These are phyloP conservation scores for Fusarium succisae DNA, from an alignment of 2,329 filamentous ascomycete species.

Conservation along the genomic window DNA sequence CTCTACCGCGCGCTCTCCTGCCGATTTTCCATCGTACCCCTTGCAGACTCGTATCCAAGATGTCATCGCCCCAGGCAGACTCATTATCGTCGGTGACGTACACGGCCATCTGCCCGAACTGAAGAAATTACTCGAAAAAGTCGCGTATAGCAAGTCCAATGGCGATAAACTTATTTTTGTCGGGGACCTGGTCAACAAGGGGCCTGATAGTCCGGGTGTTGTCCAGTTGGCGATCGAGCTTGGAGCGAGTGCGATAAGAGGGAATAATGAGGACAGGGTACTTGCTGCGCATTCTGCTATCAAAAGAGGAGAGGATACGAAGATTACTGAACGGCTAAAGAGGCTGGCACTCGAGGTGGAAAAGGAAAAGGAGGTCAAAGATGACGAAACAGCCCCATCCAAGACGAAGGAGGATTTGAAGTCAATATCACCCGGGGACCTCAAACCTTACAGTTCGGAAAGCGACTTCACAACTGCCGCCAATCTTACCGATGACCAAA, in stretches of 20 bases:
- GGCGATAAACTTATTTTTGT: slow-evolving; percentile 76
- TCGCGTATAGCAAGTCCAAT: slow-evolving; percentile 62
- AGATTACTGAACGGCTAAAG: neutral
- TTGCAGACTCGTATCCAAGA: neutral
- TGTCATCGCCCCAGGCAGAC: neutral
- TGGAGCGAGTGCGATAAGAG: slow-evolving; percentile 79
- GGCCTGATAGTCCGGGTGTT: slow-evolving; percentile 80
- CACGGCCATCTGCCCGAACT: slow-evolving; percentile 81
- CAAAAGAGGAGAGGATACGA: neutral
- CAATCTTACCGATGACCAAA: slow-evolving; percentile 9
- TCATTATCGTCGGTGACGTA: slow-evolving; percentile 84
- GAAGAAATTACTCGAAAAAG: slow-evolving; percentile 69
- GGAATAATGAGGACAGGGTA: slow-evolving; percentile 87
- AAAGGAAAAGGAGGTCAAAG: neutral
- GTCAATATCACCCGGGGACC: neutral
- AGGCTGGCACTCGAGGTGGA: neutral
- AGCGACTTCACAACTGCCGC: slow-evolving; percentile 31
- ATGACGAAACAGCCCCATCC: neutral
- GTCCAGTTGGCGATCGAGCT: slow-evolving; percentile 76
- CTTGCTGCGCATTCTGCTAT: slow-evolving; percentile 57
- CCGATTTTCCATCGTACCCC: neutral
- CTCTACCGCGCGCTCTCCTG: neutral
- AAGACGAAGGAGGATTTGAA: neutral
- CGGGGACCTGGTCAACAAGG: slow-evolving; percentile 83
- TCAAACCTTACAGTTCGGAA: slow-evolving; percentile 28